Conservation (phyloP, 2,329 filamentous ascomycete species). For the Dendrostoma leiphaemia region DNA sequence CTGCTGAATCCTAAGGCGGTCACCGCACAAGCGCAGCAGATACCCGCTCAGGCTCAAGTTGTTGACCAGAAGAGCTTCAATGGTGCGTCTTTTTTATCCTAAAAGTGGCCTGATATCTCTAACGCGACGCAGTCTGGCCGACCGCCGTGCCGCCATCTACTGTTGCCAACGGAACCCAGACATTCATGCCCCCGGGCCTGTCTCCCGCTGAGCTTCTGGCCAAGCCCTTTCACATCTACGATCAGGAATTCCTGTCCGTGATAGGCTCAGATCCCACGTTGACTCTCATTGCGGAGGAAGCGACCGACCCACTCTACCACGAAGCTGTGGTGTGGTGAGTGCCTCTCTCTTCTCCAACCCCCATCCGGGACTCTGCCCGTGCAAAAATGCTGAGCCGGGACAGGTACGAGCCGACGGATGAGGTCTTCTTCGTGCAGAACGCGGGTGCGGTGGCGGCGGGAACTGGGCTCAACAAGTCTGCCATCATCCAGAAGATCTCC, state of each 20-base stretch:
- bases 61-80: slow-evolving; percentile 45
- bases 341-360: no score
- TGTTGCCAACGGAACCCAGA: slow-evolving; percentile 33
- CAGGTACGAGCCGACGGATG: slow-evolving; percentile 43
- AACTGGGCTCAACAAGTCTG: slow-evolving; percentile 50
- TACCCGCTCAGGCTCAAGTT: slow-evolving; percentile 38
- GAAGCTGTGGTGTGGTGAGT: slow-evolving; percentile 53
- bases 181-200: slow-evolving; percentile 44
- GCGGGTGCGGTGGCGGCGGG: slow-evolving; percentile 45
- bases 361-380: no score
- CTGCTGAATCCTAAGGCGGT: slow-evolving; percentile 6
- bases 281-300: slow-evolving; percentile 45
- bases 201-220: slow-evolving; percentile 34
- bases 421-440: slow-evolving; percentile 54
- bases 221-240: slow-evolving; percentile 46
- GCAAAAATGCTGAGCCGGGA: not conserved
- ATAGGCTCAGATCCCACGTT: slow-evolving; percentile 48
- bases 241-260: slow-evolving; percentile 48
- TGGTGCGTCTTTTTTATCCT: slow-evolving; percentile 19
- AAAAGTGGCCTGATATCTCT: not conserved
- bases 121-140: slow-evolving; percentile 21
- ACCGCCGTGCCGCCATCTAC: slow-evolving; percentile 35
- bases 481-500: slow-evolving; percentile 49
- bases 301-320: slow-evolving; percentile 48
- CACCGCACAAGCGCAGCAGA: not conserved